Base-by-base conservation (phyloP, 805 yeast genomes). In the Starmerella stigmatis region DNA sequence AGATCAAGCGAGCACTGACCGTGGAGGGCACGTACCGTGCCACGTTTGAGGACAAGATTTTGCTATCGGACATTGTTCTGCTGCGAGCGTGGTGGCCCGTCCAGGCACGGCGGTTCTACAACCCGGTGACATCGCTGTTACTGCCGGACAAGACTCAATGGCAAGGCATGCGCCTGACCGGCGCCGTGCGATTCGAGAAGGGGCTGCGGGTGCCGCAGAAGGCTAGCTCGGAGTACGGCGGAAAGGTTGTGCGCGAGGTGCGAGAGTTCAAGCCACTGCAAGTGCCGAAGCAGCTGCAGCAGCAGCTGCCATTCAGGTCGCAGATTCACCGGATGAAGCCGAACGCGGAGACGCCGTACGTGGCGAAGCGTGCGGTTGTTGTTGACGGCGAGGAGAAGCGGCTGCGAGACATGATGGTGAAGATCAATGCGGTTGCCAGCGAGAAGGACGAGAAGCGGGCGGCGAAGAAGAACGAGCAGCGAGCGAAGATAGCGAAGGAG, bases 31-130 rank as follows among this genome's bases (percentile, higher is more conserved):
- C 82, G 62, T 94, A 74, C 71, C 77, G 99, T 61, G 99, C 98
- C 11, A 79, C 96, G 1, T 92, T 92, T 64, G 99, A 92, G 64
- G 99, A 92, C 62, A 89, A 88, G 66, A 75, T 89, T 30, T 72
- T 89, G 45, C 72, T 92, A 79, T 54, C 62, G 35, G 98, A 92
- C 64, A 81, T 85, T 44, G 75, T 92, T 13, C 79, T 89, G 57
- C 68, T 92, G 61, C 79, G 94, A 61, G 88, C 97, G 3, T 92
- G 98, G 98, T 88, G 86, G 62, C 97, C 97, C 2, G 94, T 92
- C 30, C 78, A 75, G 53, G 83, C 92, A 13, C 81, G 89, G 64
- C 78, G 78, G 62, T 92, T 86, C 65, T 94, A 89, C 65, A 94
- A 92, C 60, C 97, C 97, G 1, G 97, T 92, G 17, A 83, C 96